These are phyloP conservation scores for Metschnikowia cubensis DNA, from an alignment of 805 yeast genomes.

Conservation along the genomic window DNA sequence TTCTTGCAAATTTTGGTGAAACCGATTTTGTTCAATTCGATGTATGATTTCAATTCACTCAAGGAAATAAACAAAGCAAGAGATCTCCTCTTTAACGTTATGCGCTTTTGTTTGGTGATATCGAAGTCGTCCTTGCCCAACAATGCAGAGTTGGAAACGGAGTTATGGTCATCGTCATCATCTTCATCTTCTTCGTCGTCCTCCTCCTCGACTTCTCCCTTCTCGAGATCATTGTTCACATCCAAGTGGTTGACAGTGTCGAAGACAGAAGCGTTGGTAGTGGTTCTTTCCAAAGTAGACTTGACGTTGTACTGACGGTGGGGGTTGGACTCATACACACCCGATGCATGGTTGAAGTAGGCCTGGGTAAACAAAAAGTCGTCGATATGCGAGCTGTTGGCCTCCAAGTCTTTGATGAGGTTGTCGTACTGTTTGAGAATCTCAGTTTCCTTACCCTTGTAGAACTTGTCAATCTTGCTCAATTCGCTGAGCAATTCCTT, in stretches of 20 bases:
- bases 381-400: slow-evolving; percentile 25
- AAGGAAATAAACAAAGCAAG: slow-evolving; percentile 65
- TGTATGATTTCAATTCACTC: slow-evolving; percentile 77
- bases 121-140: slow-evolving; percentile 27
- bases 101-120: slow-evolving; percentile 36
- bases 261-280: slow-evolving; percentile 25
- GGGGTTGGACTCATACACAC: slow-evolving; percentile 9
- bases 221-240: slow-evolving; percentile 25
- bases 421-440: slow-evolving; percentile 43
- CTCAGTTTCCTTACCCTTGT: slow-evolving; percentile 42
- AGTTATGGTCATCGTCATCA: slow-evolving; percentile 18
- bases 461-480: slow-evolving; percentile 50
- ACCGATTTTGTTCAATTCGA: slow-evolving; percentile 84
- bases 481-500: slow-evolving; percentile 46
- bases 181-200: slow-evolving; percentile 31
- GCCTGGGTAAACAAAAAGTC: slow-evolving; percentile 26
- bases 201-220: slow-evolving; percentile 26
- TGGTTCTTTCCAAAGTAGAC: slow-evolving; percentile 21
- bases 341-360: slow-evolving; percentile 12
- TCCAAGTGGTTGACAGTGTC: slow-evolving; percentile 26
- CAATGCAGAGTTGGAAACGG: slow-evolving; percentile 20
- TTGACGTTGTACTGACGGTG: slow-evolving; percentile 21
- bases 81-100: slow-evolving; percentile 64
- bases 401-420: slow-evolving; percentile 45
- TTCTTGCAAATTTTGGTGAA: slow-evolving; percentile 87